Evolutionary conservation across 371 early-diverging fungal genomes (phyloP), one percentile per base, ranked within the genome.

Genomic region (Mucor irregularis): DNA sequence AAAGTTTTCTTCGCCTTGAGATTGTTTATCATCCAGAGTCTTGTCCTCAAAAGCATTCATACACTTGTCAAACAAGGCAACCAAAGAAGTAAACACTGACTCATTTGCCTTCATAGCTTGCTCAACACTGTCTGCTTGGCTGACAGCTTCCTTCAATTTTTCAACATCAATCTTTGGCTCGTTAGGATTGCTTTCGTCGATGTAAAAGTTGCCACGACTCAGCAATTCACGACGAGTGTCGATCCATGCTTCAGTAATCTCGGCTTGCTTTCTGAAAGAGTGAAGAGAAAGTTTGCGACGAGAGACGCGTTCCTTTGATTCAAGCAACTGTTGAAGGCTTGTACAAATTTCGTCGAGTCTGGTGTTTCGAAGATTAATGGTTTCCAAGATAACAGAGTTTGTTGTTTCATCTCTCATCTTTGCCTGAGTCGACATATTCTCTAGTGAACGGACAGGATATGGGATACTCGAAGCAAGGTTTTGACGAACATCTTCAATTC

Each of bases 251-350:
- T 53, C 62, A 29, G 61, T 62, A 0, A 53, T 42, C 10, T 64
- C 49, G 4, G 50, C 66, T 50, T 79, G 71, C 28, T 69, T 69
- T 17, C 53, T 53, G 30, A 53, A 79, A 0, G 67, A 38, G 13
- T 72, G 62, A 2, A 69, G 30, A 0, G 71, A 57, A n/a, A 70
- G 48, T 25, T 58, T 43, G 14, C 70, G 70, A 16, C 74, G 69
- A 17, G 76, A 74, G 4, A 72, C 34, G 9, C 67, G 65, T 46
- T 76, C 76, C 17, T 72, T 76, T 4, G 70, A 61, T 30, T 74
- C 71, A 6, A 79, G 47, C 8, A 76, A 35, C 0, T 58, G 35
- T 24, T 72, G 64, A 21, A 79, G 54, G 21, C 65, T 55, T 1
- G 46, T 48, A 39, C 60, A 60, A 1, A 79, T 28, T 19, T 72